Percentiles rank a stretch among this genome's conserved stretches.
These are phyloP conservation scores for Solanum boliviense DNA, from an alignment of 257 asterid species.

Conservation along the genomic window DNA sequence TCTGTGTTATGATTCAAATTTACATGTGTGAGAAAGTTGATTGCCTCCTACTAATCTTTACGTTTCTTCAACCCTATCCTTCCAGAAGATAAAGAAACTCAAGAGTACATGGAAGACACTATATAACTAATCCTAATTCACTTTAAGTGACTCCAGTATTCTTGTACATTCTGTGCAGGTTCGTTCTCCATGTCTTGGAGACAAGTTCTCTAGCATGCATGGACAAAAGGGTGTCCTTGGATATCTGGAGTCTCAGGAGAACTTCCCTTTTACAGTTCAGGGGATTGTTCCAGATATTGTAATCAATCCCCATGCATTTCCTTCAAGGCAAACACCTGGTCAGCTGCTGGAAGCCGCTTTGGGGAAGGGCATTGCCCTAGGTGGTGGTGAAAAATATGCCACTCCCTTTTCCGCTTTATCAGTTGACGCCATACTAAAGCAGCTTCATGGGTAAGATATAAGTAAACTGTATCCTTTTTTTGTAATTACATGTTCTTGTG, in stretches of 20 bases:
- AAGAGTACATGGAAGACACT: background rate
- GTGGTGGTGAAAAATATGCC: slow-evolving; percentile 62
- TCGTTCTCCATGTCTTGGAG: slow-evolving; percentile 92
- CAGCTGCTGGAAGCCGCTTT: slow-evolving; percentile 89
- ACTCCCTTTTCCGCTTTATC: slow-evolving; percentile 83
- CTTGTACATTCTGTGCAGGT: slow-evolving; percentile 35
- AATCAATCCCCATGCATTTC: slow-evolving; percentile 95
- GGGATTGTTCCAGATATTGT: slow-evolving; percentile 95
- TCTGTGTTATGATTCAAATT: background rate
- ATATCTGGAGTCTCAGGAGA: slow-evolving; percentile 80
- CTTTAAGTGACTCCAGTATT: background rate
- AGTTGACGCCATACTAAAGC: slow-evolving; percentile 57
- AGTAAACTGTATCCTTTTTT: background rate
- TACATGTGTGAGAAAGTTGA: background rate
- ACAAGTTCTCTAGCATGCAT: slow-evolving; percentile 96
- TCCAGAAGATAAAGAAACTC: background rate
- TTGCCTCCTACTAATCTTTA: background rate
- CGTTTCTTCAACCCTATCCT: background rate
- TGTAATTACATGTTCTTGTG: background rate
- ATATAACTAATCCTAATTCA: background rate
- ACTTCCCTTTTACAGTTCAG: slow-evolving; percentile 72
- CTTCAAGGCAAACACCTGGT: slow-evolving; percentile 94
- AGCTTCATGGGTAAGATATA: slow-evolving; percentile 64
- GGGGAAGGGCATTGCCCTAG: slow-evolving; percentile 85
- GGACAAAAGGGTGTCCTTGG: slow-evolving; percentile 98